Evolutionary conservation across 805 yeast species (phyloP), one percentile per base, ranked within the genome.

Genomic region (Hanseniaspora meyeri): DNA sequence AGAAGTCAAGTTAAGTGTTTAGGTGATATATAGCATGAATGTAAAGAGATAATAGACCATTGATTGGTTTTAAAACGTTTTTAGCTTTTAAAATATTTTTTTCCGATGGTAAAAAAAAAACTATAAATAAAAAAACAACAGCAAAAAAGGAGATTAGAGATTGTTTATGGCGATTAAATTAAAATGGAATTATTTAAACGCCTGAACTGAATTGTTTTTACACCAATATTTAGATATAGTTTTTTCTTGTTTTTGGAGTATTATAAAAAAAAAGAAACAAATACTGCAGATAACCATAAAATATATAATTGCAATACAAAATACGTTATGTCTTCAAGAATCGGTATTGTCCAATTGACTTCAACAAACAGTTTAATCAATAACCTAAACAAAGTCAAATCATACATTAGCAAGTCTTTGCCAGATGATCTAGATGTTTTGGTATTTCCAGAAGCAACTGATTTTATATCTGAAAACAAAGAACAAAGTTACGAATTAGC

Each of bases 361-460:
- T 85, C 96, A 0, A 78, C 90, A 0, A 73, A 85, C 0, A 77
- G 77, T 40, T 67, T 88, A 29, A 64, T 68, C 1, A 74, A 73
- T 24, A 91, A 91, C 62, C 82, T 87, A 5, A 62, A 70, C 9
- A 69, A 74, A 0, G 95, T 83, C 0, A 74, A 77, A 12, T 72
- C 72, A 34, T 72, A 90, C 39, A 81, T 91, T 17, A 66, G 70
- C n/a, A 68, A 73, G 53, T 95, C 97, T 0, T 76, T 84, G 0
- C 70, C 69, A 2, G 65, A 74, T 16, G 77, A 83, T 3, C 89
- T 85, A 14, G 74, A 77, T 60, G 80, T 87, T 3, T 72, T 93
- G 5, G 88, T 93, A 64, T 76, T 91, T 47, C 97, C 97, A 1
- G 98, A 91, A 67, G 97, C 97, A 0, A 77, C 93, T 4, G 97